phyloP scores from a whole-genome alignment of 2,329 filamentous ascomycete genomes.

The Rhexocercosporidium sp. region DNA sequence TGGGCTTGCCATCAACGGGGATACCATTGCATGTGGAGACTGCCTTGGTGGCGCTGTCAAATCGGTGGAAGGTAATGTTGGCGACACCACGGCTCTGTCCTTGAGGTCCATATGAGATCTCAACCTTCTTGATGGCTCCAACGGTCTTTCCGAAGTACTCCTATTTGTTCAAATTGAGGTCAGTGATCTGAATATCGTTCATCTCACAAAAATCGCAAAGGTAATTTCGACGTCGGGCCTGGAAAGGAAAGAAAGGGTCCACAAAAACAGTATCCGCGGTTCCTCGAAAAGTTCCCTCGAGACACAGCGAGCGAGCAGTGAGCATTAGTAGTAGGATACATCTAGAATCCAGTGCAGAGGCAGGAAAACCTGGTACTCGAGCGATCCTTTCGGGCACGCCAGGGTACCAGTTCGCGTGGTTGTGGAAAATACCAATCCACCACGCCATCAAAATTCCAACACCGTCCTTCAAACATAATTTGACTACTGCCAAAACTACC shows the following conservation, averaged over 20 bases:
- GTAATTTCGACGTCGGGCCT: slow-evolving; percentile 39
- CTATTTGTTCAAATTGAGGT: slow-evolving; percentile 72
- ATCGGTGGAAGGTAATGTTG: slow-evolving; percentile 82
- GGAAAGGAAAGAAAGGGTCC: slow-evolving; percentile 40
- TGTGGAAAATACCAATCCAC: not conserved
- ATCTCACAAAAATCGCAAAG: slow-evolving; percentile 40
- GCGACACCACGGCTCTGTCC: slow-evolving; percentile 91
- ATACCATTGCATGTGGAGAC: slow-evolving; percentile 85
- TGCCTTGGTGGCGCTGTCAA: slow-evolving; percentile 83
- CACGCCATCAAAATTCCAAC: slow-evolving; percentile 3
- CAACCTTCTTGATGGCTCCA: slow-evolving; percentile 88
- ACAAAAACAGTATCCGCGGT: slow-evolving; percentile 24
- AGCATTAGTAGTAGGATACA: slow-evolving; percentile 49
- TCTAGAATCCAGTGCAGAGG: slow-evolving; percentile 14
- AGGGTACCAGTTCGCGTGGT: slow-evolving; percentile 2
- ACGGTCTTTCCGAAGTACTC: slow-evolving; percentile 93
- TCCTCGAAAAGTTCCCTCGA: slow-evolving; percentile 30
- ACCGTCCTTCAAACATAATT: not conserved
- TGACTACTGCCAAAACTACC: not conserved
- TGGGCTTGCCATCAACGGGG: slow-evolving; percentile 85
- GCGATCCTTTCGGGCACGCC: slow-evolving; percentile 5
- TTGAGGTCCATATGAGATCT: slow-evolving; percentile 90
- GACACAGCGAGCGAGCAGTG: slow-evolving; percentile 66
- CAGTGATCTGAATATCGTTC: slow-evolving; percentile 62
- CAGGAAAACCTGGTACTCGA: not conserved